Percentiles rank a stretch among this genome's conserved stretches.
Evolutionary conservation across 345 rosid genomes (phyloP).

Genomic region (Melaleuca quinquenervia): DNA sequence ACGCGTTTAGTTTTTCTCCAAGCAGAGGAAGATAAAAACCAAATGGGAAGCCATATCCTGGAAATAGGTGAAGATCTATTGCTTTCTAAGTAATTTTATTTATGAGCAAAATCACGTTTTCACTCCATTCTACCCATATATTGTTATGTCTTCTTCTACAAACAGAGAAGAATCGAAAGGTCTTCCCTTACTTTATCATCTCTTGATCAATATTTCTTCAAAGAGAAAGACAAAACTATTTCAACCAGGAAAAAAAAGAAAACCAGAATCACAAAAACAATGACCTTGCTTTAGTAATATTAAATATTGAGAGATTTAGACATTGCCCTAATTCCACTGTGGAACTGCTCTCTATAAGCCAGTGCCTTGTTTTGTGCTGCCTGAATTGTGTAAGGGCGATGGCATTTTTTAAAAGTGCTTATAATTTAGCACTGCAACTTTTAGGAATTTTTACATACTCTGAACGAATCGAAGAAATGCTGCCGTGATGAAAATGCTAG

Average conservation of each 20-base stretch:
- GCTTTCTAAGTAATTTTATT: background rate
- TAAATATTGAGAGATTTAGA: background rate
- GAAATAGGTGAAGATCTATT: background rate
- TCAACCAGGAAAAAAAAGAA: background rate
- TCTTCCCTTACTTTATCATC: background rate
- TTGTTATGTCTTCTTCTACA: background rate
- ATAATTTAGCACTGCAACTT: background rate
- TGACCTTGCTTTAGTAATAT: background rate
- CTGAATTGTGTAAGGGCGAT: background rate
- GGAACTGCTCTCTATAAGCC: background rate
- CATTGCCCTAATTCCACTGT: background rate
- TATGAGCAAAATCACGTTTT: background rate
- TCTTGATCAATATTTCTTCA: background rate
- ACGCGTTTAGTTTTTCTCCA: background rate
- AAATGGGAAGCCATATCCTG: background rate
- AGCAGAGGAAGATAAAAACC: background rate
- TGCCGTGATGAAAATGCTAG: constrained; percentile 93
- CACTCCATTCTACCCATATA: background rate
- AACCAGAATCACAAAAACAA: background rate
- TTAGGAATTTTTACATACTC: constrained; percentile 33
- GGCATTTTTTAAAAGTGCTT: background rate
- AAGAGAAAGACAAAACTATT: background rate
- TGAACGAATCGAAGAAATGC: constrained; percentile 83
- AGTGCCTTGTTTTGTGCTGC: background rate
- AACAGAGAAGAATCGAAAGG: background rate